phyloP scores from a whole-genome alignment of 345 rosid genomes.

The Theobroma cacao region DNA sequence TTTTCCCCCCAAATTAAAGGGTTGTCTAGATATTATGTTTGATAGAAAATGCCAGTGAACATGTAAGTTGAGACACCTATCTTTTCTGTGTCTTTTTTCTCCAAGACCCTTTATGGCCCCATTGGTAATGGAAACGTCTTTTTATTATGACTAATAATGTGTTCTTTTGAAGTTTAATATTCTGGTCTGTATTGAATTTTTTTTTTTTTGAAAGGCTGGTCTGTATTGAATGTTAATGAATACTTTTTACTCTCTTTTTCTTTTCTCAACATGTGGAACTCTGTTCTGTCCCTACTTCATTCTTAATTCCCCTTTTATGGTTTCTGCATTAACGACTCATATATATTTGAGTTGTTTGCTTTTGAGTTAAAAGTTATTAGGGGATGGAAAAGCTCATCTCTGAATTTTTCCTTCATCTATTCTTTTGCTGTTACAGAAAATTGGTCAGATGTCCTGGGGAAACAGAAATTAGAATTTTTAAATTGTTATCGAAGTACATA shows the following conservation, averaged over 20 bases:
- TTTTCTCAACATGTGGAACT: background rate
- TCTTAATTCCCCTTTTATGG: background rate
- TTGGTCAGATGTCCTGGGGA: slow-evolving; percentile 62
- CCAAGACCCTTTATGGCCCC: background rate
- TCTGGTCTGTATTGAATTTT: background rate
- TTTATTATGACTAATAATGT: background rate
- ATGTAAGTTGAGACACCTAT: background rate
- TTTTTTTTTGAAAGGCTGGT: too few species aligned
- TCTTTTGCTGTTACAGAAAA: slow-evolving; percentile 48
- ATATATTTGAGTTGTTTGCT: background rate
- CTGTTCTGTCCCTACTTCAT: background rate
- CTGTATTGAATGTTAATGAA: background rate
- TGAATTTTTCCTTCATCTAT: background rate
- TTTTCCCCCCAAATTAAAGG: background rate
- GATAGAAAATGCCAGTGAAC: background rate
- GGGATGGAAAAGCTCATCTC: background rate
- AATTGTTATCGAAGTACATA: slow-evolving; percentile 59
- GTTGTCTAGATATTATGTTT: background rate
- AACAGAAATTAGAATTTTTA: slow-evolving; percentile 58
- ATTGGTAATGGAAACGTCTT: background rate
- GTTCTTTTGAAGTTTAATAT: background rate
- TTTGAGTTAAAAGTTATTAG: background rate
- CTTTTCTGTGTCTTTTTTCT: background rate
- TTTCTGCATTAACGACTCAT: background rate
- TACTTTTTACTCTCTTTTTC: background rate